Evolutionary conservation across 2,329 filamentous ascomycete genomes (phyloP).

Genomic region (Paracamarosporium sp.): DNA sequence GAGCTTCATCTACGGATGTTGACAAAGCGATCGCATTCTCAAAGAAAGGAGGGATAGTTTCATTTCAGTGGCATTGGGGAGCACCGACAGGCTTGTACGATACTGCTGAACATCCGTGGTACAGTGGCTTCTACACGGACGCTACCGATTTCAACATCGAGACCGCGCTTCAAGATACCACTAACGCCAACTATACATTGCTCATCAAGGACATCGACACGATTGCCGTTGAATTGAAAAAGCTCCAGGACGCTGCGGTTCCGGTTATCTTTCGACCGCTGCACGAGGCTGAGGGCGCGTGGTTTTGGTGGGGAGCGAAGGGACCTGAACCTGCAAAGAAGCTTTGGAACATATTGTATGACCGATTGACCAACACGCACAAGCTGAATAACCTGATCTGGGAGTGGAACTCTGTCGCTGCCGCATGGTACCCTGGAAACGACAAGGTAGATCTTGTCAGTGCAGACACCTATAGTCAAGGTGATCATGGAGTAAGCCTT

Average conservation of each 20-base stretch:
- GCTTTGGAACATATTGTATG: slow-evolving; percentile 53
- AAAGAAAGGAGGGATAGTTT: slow-evolving; percentile 54
- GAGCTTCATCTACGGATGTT: slow-evolving; percentile 51
- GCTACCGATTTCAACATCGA: slow-evolving; percentile 58
- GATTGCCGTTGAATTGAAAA: slow-evolving; percentile 55
- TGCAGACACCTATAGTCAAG: slow-evolving; percentile 55
- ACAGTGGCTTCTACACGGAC: slow-evolving; percentile 58
- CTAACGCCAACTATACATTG: slow-evolving; percentile 56
- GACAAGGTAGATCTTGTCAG: slow-evolving; percentile 55
- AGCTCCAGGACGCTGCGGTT: slow-evolving; percentile 52
- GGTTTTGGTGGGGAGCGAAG: slow-evolving; percentile 63
- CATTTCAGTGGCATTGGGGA: slow-evolving; percentile 60
- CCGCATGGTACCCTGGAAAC: slow-evolving; percentile 58
- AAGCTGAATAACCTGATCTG: slow-evolving; percentile 57
- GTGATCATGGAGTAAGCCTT: slow-evolving; percentile 50
- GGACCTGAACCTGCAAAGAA: slow-evolving; percentile 55
- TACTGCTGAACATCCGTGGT: slow-evolving; percentile 55
- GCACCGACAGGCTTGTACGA: slow-evolving; percentile 56
- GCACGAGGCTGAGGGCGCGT: slow-evolving; percentile 59
- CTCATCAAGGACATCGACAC: slow-evolving; percentile 57
- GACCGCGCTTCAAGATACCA: slow-evolving; percentile 50
- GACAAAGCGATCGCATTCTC: slow-evolving; percentile 57
- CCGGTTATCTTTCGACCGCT: slow-evolving; percentile 57
- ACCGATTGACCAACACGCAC: slow-evolving; percentile 54
- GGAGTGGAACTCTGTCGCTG: slow-evolving; percentile 57